phyloP scores from a whole-genome alignment of 2,329 filamentous ascomycete genomes.

The Lecanicillium sp. region DNA sequence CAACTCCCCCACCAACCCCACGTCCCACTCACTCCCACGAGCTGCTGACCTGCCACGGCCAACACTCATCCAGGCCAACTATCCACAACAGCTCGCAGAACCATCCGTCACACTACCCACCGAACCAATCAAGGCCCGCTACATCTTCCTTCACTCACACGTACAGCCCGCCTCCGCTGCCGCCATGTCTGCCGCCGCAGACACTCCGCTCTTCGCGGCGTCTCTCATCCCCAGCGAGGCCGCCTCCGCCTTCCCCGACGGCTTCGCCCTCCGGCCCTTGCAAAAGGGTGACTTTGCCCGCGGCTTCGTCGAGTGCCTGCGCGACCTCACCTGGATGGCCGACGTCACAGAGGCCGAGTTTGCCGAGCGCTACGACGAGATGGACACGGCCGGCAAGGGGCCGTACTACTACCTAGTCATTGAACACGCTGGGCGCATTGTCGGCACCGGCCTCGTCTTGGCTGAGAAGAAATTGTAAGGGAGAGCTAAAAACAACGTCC shows the following conservation, averaged over 20 bases:
- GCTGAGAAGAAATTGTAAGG: slow-evolving; percentile 71
- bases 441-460: slow-evolving; percentile 69
- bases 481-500: neutral
- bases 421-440: slow-evolving; percentile 55
- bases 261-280: slow-evolving; percentile 67
- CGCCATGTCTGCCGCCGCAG: slow-evolving; percentile 15
- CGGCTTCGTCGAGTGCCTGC: slow-evolving; percentile 70
- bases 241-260: slow-evolving; percentile 53
- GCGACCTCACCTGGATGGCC: slow-evolving; percentile 71
- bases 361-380: slow-evolving; percentile 61
- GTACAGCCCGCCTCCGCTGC: neutral
- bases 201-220: slow-evolving; percentile 52
- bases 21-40: neutral
- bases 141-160: no score
- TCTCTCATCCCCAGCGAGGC: slow-evolving; percentile 61
- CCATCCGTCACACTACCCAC: no score
- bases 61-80: neutral
- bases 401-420: slow-evolving; percentile 68
- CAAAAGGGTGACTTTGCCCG: slow-evolving; percentile 59
- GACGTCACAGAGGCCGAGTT: slow-evolving; percentile 62
- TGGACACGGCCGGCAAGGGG: slow-evolving; percentile 29
- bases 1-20: neutral
- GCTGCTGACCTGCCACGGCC: neutral
- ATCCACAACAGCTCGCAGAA: no score
- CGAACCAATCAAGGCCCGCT: neutral